These are phyloP conservation scores for Fraxinus latifolia DNA, from an alignment of 305 asterid genomes.

Conservation along the genomic window DNA sequence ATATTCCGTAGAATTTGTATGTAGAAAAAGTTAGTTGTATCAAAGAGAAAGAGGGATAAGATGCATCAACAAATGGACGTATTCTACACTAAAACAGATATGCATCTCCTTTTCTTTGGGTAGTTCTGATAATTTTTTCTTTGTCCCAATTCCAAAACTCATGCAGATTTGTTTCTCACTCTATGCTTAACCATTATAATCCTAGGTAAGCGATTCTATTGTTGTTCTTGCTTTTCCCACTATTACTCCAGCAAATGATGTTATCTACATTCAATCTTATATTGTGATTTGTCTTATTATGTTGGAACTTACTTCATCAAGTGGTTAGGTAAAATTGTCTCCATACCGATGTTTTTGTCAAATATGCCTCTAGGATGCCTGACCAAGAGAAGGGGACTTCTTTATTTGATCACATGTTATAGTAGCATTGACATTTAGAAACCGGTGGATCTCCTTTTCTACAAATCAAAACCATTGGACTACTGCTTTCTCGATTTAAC, in stretches of 20 bases:
- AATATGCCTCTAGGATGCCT: not conserved
- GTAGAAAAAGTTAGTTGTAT: not conserved
- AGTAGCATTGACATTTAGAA: not conserved
- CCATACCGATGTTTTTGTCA: not conserved
- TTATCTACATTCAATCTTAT: not conserved
- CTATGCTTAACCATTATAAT: not conserved
- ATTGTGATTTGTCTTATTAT: not conserved
- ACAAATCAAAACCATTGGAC: not conserved
- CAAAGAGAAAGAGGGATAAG: constrained; percentile 4
- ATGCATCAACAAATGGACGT: not conserved
- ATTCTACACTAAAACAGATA: not conserved
- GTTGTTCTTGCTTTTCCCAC: not conserved
- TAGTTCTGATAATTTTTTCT: not conserved
- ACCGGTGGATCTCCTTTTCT: not conserved
- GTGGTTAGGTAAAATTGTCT: not conserved
- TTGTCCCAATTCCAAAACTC: not conserved
- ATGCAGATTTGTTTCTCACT: not conserved
- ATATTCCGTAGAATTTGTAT: not conserved
- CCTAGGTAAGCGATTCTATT: not conserved
- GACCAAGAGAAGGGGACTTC: not conserved
- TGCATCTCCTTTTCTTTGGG: not conserved
- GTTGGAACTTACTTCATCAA: not conserved
- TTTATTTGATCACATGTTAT: not conserved
- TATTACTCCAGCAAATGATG: not conserved
- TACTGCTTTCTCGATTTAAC: not conserved